Base-by-base conservation (phyloP, 106 monocot species). In the Vanilla planifolia region DNA sequence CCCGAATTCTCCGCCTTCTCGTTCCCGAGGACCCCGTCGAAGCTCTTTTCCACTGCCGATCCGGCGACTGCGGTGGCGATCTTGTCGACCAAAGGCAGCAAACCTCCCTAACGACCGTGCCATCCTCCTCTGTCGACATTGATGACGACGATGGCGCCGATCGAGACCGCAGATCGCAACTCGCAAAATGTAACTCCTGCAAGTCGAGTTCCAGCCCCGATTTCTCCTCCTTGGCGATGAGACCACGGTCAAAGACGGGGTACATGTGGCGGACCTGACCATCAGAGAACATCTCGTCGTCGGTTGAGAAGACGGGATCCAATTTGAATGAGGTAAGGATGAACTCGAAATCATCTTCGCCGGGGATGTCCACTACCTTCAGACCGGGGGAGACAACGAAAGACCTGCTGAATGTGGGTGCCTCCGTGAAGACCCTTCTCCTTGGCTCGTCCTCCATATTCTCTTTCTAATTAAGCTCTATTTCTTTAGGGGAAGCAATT, bases 231-330 rank as follows among this genome's bases (percentile, higher is more conserved):
- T 3, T 14, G 25, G 1, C 16, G 61, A 42, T 8, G 20, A 64
- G 4, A 29, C 56, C 51, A 22, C 52, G 42, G 42, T 59, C 37
- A 69, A 68, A 71, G 33, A 92, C 26, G 9, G 80, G 80, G 58
- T 73, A 88, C 14, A 61, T 48, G 14, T 79, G 66, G 22, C 69
- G 69, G 73, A 87, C 78, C 62, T 35, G 65, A 40, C 84, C 84
- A 33, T 80, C 58, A 26, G 64, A 37, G 64, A 78, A 67, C 70
- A 61, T 59, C 43, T 75, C 75, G 30, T 78, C 72, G 58, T 78
- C 75, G 0, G 65, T 50, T 14, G 30, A 1, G 16, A 20, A 7
- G 2, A 13, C 33, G 23, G n/a, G 55, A 2, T 48, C 43, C 15
- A 57, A 22, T 6, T 62, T 63, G n/a, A 20, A 2, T 3, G 34